A percentile compares a stretch with the other conserved stretches of the same genome.
These are phyloP conservation scores for Aspergillus campestris DNA, from an alignment of 495 filamentous ascomycete species.

Conservation along the genomic window DNA sequence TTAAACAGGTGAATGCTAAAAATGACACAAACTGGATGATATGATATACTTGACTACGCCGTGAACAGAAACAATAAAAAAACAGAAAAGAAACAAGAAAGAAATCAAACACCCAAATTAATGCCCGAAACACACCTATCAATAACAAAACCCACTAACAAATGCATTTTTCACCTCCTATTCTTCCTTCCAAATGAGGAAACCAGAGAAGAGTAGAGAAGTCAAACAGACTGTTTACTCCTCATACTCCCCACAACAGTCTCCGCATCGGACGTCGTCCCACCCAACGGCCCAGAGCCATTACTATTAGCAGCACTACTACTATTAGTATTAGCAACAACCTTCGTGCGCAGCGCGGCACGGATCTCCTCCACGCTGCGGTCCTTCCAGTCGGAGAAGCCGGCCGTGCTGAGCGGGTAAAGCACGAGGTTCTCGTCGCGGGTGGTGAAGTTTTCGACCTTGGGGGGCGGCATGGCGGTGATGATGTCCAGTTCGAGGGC, in stretches of 20 bases:
- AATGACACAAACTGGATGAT: too few species aligned
- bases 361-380: constrained; percentile 54
- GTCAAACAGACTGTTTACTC: constrained; percentile 23
- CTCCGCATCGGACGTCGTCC: constrained; percentile 18
- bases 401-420: constrained; percentile 54
- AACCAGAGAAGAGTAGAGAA: too few species aligned
- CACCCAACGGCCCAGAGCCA: background rate
- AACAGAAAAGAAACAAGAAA: too few species aligned
- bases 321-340: constrained; percentile 15
- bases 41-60: too few species aligned
- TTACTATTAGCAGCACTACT: too few species aligned
- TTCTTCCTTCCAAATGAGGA: background rate
- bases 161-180: background rate
- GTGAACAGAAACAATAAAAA: too few species aligned
- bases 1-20: constrained; percentile 1
- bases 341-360: constrained; percentile 41
- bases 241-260: constrained; percentile 14
- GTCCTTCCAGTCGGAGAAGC: constrained; percentile 52
- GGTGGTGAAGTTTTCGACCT: constrained; percentile 48
- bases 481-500: constrained; percentile 67
- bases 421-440: constrained; percentile 55
- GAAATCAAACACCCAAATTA: too few species aligned
- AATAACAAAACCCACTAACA: too few species aligned
- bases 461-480: constrained; percentile 47
- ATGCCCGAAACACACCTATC: too few species aligned